Evolutionary conservation across 768 basidiomycete genomes (phyloP).

Genomic region (Boletus insuetus): DNA sequence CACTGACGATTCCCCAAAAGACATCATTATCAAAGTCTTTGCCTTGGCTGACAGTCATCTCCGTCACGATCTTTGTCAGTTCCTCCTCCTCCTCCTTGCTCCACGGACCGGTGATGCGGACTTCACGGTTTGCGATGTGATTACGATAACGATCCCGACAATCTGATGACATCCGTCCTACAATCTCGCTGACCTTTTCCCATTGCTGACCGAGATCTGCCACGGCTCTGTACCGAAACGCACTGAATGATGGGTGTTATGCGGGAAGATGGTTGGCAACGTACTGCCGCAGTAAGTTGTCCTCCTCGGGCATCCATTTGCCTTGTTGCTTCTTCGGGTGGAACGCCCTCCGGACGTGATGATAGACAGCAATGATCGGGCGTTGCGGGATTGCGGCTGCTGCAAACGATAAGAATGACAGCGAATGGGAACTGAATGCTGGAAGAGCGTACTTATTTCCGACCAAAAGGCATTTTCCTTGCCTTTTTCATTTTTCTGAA

Average conservation of each 20-base stretch:
- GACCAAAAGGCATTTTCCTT: conserved; percentile 74
- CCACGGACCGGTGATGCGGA: conserved; percentile 69
- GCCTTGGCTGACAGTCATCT: conserved; percentile 72
- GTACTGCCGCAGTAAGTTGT: conserved; percentile 60
- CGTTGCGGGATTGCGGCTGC: conserved; percentile 71
- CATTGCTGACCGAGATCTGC: conserved; percentile 69
- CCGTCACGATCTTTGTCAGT: conserved; percentile 69
- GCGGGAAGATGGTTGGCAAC: conserved; percentile 19
- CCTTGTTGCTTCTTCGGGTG: conserved; percentile 73
- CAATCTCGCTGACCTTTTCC: conserved; percentile 70
- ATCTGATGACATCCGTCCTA: conserved; percentile 75
- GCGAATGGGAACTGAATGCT: neutral
- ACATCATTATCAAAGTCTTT: conserved; percentile 74
- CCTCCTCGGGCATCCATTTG: conserved; percentile 66
- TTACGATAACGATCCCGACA: conserved; percentile 87
- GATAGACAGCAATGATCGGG: conserved; percentile 82
- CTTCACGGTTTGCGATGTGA: conserved; percentile 67
- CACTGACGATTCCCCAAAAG: conserved; percentile 78
- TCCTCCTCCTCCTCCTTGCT: conserved; percentile 76
- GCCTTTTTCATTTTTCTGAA: conserved; percentile 58
- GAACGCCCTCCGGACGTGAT: conserved; percentile 66
- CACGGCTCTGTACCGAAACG: conserved; percentile 53
- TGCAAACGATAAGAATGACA: conserved; percentile 28
- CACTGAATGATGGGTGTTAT: conserved; percentile 2
- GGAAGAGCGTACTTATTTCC: conserved; percentile 60